A percentile compares a stretch with the other conserved stretches of the same genome.
Evolutionary conservation across 352 stramenopile species (phyloP).

Genomic region (Phytopythium mirpurense): DNA sequence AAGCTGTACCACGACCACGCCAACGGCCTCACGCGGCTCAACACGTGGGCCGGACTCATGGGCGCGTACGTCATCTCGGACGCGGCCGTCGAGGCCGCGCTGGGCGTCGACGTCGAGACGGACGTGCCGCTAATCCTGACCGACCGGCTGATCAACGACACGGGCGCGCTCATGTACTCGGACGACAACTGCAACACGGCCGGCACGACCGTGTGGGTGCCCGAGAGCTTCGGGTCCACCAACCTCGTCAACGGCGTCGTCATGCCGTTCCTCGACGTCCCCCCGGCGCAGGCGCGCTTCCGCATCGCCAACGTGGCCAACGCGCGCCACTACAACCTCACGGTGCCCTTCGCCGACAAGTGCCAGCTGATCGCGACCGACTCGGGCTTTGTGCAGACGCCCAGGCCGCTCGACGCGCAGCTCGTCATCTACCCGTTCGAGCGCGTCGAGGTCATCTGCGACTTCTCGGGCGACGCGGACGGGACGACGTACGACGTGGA

Average conservation of each 20-base stretch:
- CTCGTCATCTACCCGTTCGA: slow-evolving; percentile 39
- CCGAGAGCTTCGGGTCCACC: slow-evolving; percentile 53
- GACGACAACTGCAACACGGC: slow-evolving; percentile 44
- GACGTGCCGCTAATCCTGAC: slow-evolving; percentile 55
- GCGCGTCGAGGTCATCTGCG: slow-evolving; percentile 55
- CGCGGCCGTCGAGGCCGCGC: slow-evolving; percentile 27
- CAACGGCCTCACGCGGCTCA: slow-evolving; percentile 59
- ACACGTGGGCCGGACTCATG: slow-evolving; percentile 55
- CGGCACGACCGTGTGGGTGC: slow-evolving; percentile 42
- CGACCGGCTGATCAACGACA: slow-evolving; percentile 46
- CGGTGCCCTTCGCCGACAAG: slow-evolving; percentile 55
- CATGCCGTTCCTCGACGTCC: slow-evolving; percentile 63
- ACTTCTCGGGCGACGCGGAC: slow-evolving; percentile 34
- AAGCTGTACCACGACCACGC: slow-evolving; percentile 77
- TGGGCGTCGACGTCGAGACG: slow-evolving; percentile 52
- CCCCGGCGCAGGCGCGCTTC: slow-evolving; percentile 52
- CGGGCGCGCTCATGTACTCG: slow-evolving; percentile 57
- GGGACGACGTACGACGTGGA: slow-evolving; percentile 43
- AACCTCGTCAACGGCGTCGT: slow-evolving; percentile 68
- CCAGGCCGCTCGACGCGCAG: slow-evolving; percentile 11
- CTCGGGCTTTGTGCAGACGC: slow-evolving; percentile 47
- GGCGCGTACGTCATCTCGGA: slow-evolving; percentile 62
- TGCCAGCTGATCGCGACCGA: slow-evolving; percentile 62
- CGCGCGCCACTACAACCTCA: slow-evolving; percentile 71
- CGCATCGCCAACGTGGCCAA: slow-evolving; percentile 57